Percentiles rank a stretch among this genome's conserved stretches.
These are phyloP conservation scores for Boletales sp. DNA, from an alignment of 768 basidiomycete genomes.

Conservation along the genomic window DNA sequence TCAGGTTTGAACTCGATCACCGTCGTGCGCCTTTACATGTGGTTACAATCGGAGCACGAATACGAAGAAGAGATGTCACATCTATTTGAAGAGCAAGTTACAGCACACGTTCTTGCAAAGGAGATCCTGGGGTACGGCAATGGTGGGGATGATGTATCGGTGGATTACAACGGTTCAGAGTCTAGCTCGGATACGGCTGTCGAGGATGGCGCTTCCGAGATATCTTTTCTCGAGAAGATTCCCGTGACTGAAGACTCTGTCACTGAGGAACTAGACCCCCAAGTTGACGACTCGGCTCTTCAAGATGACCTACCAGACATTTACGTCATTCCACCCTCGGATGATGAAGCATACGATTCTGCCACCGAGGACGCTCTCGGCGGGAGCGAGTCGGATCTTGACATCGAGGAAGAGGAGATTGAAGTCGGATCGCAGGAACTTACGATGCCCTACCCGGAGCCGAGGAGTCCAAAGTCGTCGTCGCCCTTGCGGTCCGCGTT, in stretches of 20 bases:
- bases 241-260: background rate
- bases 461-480: conserved; percentile 5
- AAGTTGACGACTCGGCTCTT: background rate
- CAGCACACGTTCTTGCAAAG: conserved; percentile 26
- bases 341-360: background rate
- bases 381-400: background rate
- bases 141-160: background rate
- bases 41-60: conserved; percentile 30
- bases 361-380: background rate
- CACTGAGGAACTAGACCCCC: background rate
- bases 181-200: conserved; percentile 9
- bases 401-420: background rate
- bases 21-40: conserved; percentile 27
- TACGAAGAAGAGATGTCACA: conserved; percentile 29
- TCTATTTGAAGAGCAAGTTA: conserved; percentile 32
- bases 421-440: background rate
- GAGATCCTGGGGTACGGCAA: conserved; percentile 19
- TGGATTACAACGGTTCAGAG: conserved; percentile 2
- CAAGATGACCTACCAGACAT: background rate
- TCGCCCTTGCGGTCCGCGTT: background rate
- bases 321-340: background rate
- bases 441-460: background rate
- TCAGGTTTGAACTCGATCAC: conserved; percentile 32
- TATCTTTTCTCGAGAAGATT: conserved; percentile 3
- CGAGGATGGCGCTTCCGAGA: conserved; percentile 7